Evolutionary conservation across 352 stramenopile species (phyloP), one percentile per base, ranked within the genome.

Genomic region (Globisporangium heterothallicum): DNA sequence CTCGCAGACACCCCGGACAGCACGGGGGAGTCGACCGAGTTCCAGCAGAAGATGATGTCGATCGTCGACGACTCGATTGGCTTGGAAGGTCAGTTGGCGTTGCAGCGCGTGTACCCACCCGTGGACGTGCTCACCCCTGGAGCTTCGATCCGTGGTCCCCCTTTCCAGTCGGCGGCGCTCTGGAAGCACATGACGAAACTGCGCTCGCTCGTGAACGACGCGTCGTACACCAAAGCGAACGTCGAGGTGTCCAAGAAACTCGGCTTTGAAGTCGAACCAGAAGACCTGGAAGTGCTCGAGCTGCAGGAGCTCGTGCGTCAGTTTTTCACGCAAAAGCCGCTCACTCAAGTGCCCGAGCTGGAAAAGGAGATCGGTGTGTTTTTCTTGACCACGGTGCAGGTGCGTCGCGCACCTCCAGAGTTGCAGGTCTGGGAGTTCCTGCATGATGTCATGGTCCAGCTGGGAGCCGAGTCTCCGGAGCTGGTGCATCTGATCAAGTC

Each of bases 191-290:
- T 87, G 55, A 78, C 72, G 32, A 57, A 61, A 13, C 45, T 92
- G 34, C 81, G 81, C 32, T 60, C 74, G 6, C 68, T 72, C 21
- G 84, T 92, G 44, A 92, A 90, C 53, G 49, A 68, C 41, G 62
- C 75, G 25, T 73, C 68, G 9, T 70, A 75, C 19, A 70, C 71
- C 10, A 81, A 86, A 26, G 66, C 78, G 22, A 84, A 80, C 45
- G 72, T 88, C 2, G 67, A 86, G 3, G 64, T 86, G 12, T 56
- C 77, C 7, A 64, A 55, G 25, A 73, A 80, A 36, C 63, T 92
- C 13, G 81, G 81, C 7, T 79, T 92, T n/a, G 80, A 92, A 49
- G 72, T 78, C 26, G 81, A 92, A 43, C 81, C 78, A 0, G 74
- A 90, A 21, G 74, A 86, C 49, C 73, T 69, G 9, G 77, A 92